Evolutionary conservation across 768 basidiomycete genomes (phyloP).

Genomic region (Boletus eberwhitei): DNA sequence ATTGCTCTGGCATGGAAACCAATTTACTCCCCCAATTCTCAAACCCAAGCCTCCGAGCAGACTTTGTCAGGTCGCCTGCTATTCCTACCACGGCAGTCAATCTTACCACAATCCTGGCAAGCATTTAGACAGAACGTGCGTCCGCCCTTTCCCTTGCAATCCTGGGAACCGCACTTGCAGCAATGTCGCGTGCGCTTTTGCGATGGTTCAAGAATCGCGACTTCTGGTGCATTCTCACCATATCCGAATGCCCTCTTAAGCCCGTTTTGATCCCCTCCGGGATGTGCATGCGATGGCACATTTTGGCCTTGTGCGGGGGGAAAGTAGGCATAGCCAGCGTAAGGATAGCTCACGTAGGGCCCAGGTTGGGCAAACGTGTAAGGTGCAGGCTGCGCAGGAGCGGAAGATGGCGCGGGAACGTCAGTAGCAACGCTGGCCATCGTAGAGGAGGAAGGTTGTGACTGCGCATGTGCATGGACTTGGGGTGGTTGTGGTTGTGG

Average conservation of each 20-base stretch:
- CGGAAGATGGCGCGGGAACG: slow-evolving; percentile 16
- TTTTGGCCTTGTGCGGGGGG: slow-evolving; percentile 21
- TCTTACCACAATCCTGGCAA: slow-evolving; percentile 81
- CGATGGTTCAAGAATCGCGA: slow-evolving; percentile 36
- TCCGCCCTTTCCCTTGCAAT: slow-evolving; percentile 83
- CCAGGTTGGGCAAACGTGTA: slow-evolving; percentile 31
- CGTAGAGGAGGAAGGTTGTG: slow-evolving; percentile 21
- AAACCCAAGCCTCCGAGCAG: slow-evolving; percentile 57
- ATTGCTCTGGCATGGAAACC: neutral
- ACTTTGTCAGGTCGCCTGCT: slow-evolving; percentile 73
- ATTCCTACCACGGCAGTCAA: slow-evolving; percentile 75
- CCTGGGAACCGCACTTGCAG: slow-evolving; percentile 76
- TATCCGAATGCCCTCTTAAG: slow-evolving; percentile 30
- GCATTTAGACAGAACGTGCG: slow-evolving; percentile 67
- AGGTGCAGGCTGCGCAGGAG: slow-evolving; percentile 27
- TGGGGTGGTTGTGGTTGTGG: slow-evolving; percentile 12
- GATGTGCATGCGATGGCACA: slow-evolving; percentile 23
- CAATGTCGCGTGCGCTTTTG: slow-evolving; percentile 73
- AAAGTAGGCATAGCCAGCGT: slow-evolving; percentile 34
- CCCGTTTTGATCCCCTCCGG: slow-evolving; percentile 25
- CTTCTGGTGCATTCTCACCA: slow-evolving; percentile 22
- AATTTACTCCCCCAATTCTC: neutral
- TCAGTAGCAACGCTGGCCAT: slow-evolving; percentile 19
- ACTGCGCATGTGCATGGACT: slow-evolving; percentile 12
- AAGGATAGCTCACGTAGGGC: slow-evolving; percentile 37